phyloP scores from a whole-genome alignment of 257 asterid genomes.

The Salvia miltiorrhiza region DNA sequence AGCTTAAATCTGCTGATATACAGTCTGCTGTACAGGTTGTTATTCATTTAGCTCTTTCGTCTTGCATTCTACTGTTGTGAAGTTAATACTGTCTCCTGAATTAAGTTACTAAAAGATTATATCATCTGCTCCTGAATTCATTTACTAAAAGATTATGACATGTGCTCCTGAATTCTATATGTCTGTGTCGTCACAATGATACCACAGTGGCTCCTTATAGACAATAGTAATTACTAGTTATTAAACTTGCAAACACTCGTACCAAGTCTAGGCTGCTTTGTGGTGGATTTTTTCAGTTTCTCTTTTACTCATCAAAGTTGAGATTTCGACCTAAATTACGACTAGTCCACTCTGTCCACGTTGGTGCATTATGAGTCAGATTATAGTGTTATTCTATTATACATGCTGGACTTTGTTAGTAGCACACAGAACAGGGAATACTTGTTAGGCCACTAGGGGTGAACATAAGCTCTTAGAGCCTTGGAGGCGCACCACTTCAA shows the following conservation, averaged over 20 bases:
- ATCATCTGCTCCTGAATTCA: neutral
- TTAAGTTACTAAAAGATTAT: neutral
- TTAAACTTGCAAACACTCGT: neutral
- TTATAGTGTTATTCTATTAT: neutral
- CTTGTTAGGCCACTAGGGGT: neutral
- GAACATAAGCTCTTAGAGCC: neutral
- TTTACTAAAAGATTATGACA: too few relatives aligned
- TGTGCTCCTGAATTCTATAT: neutral
- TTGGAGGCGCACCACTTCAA: neutral
- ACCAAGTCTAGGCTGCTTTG: neutral
- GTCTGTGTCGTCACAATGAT: neutral
- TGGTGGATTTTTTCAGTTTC: slow-evolving; percentile 2
- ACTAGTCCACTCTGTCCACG: neutral
- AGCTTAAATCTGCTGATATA: slow-evolving; percentile 87
- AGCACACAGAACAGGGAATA: neutral
- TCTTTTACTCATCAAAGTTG: neutral
- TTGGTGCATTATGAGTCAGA: neutral
- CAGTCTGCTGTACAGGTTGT: slow-evolving; percentile 94
- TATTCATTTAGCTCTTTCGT: slow-evolving; percentile 24
- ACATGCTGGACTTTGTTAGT: neutral
- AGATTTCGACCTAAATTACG: neutral
- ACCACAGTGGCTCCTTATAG: neutral
- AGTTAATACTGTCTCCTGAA: neutral
- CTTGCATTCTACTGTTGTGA: neutral
- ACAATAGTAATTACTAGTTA: neutral